Evolutionary conservation across 164 flowering plant genomes (phyloP).

Genomic region (Kalanchoe fedtschenkoi): DNA sequence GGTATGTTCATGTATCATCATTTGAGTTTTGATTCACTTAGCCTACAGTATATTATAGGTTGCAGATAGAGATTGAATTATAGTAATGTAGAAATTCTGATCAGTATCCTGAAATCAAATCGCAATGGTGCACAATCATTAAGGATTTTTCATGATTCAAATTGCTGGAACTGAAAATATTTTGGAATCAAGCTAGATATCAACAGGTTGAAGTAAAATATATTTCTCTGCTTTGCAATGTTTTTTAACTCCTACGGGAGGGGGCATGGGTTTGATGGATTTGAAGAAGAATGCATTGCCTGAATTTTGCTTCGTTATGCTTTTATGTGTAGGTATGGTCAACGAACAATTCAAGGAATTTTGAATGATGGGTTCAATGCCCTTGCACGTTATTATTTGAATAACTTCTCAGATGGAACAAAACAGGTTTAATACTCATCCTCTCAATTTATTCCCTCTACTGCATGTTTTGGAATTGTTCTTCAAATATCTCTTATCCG

Average conservation of each 20-base stretch:
- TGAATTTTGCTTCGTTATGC: not conserved
- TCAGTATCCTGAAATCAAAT: too few relatives aligned
- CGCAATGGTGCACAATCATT: too few relatives aligned
- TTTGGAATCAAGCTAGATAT: too few relatives aligned
- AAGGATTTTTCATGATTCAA: too few relatives aligned
- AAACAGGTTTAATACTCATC: conserved; percentile 51
- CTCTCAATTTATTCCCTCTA: not conserved
- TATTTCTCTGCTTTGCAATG: too few relatives aligned
- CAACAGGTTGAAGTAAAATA: too few relatives aligned
- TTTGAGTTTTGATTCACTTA: not conserved
- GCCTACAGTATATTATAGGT: not conserved
- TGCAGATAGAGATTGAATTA: too few relatives aligned
- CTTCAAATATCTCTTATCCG: too few relatives aligned
- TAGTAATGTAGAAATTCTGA: too few relatives aligned
- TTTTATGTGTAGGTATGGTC: conserved; percentile 51
- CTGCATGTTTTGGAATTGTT: too few relatives aligned
- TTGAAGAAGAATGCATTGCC: not conserved
- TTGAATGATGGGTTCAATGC: conserved; percentile 73
- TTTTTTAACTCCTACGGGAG: too few relatives aligned
- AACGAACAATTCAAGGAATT: conserved; percentile 70
- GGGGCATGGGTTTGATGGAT: not conserved
- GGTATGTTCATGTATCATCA: conserved; percentile 28
- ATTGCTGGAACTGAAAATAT: too few relatives aligned
- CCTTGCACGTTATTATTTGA: conserved; percentile 80
- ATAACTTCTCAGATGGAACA: conserved; percentile 85